Evolutionary conservation across 148 eudicot species (phyloP), one percentile per base, ranked within the genome.

Genomic region (Camellia sinensis): DNA sequence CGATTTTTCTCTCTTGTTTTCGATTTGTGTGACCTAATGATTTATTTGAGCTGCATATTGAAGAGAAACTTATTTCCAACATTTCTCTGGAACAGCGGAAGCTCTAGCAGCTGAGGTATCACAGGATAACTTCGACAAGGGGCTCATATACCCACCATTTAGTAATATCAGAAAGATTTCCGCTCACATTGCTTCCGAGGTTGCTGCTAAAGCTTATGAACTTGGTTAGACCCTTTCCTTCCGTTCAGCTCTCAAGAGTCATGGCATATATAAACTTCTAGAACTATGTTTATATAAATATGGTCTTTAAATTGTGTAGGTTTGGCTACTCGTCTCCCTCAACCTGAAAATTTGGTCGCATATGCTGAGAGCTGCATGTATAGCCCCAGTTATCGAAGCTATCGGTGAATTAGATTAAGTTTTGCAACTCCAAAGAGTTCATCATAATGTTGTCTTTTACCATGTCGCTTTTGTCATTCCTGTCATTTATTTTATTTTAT

Each of bases 181-280:
- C 19, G 98, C 99, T 54, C 88, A 96, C 12, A 96, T 96, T 74
- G 99, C 99, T 54, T 98, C 99, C 74, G 87, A 71, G 70, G 99
- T 96, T 70, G 99, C 99, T 15, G 94, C 92, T 15, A 96, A 96
- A 88, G 98, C 92, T 74, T 96, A 93, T 77, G 98, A 96, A 83
- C 93, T 96, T 0, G 99, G 99, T 95, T 76, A 82, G 88, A 68
- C 45, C 63, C 12, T 45, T 60, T 73, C 18, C 50, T 53, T 37
- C 21, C 17, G 11, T 75, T 60, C 19, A 45, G 22, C 37, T 52
- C 37, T 50, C 9, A 50, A 6, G 50, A 12, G 9, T 3, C 69
- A 8, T 29, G 9, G 8, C 64, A 7, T 37, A 21, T 9, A 18
- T 22, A 7, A 22, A 10, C 8, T 77, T 18, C 71, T 9, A 15